phyloP scores from a whole-genome alignment of 768 basidiomycete species.

The Punctularia strigosozonata region DNA sequence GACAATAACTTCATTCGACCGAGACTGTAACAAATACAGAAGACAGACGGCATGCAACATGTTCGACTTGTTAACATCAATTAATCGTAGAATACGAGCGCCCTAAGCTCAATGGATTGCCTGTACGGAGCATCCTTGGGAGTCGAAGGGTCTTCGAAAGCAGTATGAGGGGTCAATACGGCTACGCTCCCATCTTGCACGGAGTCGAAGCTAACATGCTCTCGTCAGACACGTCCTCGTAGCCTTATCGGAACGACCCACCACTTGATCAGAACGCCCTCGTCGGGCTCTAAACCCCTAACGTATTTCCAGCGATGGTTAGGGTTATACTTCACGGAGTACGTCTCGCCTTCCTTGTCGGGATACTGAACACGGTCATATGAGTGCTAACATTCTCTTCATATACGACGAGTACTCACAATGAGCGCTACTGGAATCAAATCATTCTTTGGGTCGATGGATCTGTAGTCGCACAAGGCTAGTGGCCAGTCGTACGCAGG shows the following conservation, averaged over 20 bases:
- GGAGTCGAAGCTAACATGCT: constrained; percentile 20
- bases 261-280: constrained; percentile 38
- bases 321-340: constrained; percentile 24
- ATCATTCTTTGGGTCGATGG: constrained; percentile 25
- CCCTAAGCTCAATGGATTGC: constrained; percentile 51
- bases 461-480: constrained; percentile 34
- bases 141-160: constrained; percentile 41
- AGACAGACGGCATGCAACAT: no score
- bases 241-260: constrained; percentile 11
- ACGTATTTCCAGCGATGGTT: constrained; percentile 34
- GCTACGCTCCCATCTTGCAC: constrained; percentile 32
- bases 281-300: constrained; percentile 30
- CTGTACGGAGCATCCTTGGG: constrained; percentile 35
- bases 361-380: no score
- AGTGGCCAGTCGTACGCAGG: constrained; percentile 37
- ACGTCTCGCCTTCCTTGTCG: constrained; percentile 32
- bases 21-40: no score
- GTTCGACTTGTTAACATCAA: no score
- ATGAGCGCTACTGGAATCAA: constrained; percentile 24
- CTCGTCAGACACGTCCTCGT: not conserved
- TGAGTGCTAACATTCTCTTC: no score
- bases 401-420: no score
- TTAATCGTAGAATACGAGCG: constrained; percentile 60
- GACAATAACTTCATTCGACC: no score
- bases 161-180: constrained; percentile 51